Evolutionary conservation across 2,329 filamentous ascomycete species (phyloP).

Genomic region (Alternaria brassicicola): DNA sequence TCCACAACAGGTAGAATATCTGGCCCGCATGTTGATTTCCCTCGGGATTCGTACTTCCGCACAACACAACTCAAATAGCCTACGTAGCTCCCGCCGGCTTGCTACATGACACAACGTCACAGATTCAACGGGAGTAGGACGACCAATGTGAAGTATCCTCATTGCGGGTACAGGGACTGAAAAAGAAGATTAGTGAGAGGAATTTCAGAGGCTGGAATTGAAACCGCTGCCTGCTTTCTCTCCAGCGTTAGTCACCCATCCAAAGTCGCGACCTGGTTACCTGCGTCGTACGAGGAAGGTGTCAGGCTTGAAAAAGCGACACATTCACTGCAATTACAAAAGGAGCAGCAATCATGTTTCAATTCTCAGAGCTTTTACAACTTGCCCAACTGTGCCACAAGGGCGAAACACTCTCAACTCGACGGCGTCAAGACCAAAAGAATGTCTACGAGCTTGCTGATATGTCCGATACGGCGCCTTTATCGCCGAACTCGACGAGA

Average conservation of each 20-base stretch:
- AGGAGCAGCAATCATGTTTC: constrained; percentile 3
- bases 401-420: background rate
- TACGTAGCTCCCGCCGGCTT: constrained; percentile 12
- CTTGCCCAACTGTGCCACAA: background rate
- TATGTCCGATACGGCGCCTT: constrained; percentile 25
- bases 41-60: background rate
- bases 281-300: constrained; percentile 11
- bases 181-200: constrained; percentile 10
- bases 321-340: background rate
- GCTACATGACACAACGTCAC: constrained; percentile 24
- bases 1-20: background rate
- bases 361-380: background rate
- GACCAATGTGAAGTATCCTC: background rate
- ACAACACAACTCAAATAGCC: constrained; percentile 14
- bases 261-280: constrained; percentile 8
- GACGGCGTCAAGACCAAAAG: constrained; percentile 1
- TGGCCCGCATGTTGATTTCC: background rate
- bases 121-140: constrained; percentile 17
- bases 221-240: background rate
- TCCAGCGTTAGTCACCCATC: constrained; percentile 19
- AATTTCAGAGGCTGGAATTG: constrained; percentile 1
- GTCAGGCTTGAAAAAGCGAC: constrained; percentile 26
- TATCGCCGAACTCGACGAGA: constrained; percentile 45
- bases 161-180: constrained; percentile 20
- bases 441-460: constrained; percentile 19